Evolutionary conservation across 2,329 filamentous ascomycete genomes (phyloP), one percentile per base, ranked within the genome.

Genomic region (Penicillium frequentans): DNA sequence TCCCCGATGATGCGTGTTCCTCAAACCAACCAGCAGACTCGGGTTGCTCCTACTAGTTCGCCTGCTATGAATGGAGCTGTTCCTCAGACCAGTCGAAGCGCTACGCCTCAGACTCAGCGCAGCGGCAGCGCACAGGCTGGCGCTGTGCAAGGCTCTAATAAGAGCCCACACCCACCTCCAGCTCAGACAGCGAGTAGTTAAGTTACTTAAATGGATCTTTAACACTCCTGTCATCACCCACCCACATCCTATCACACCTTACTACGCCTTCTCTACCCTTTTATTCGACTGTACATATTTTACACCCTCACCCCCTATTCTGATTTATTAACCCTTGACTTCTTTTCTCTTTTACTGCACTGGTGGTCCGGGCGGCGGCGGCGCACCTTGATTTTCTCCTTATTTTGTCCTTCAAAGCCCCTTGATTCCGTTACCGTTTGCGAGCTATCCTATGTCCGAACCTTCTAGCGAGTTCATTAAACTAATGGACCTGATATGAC

Each of bases 1-100:
- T 81, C 81, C 35, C 80, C 81, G n/a, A 78, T 82, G 73, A 77
- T 83, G 73, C 76, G 80, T 42, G 78, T 80, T 50, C 77, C 82
- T 31, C 81, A 83, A 62, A 68, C 73, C 19, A 70, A 72, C 35
- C 79, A 77, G 59, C 75, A 73, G 55, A 77, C 71, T 54, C 73
- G 75, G 6, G 68, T 72, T 33, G 71, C 68, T 11, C 70, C 75
- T 49, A 72, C 66, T 44, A 75, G 70, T 55, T 78, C 76, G 5
- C 77, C 77, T n/a, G 76, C 75, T 11, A 72, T 80, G 71, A 79
- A 77, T 61, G 76, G 75, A 47, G 72, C 71, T 39, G 72, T 74
- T 49, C 66, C 74, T 48, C 73, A 76, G 53, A 70, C 75, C 39
- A 79, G 75, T 53, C 72, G 78, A 44, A 79, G 75, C 61, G 77